phyloP scores from a whole-genome alignment of 768 basidiomycete species.

The Mycena galericulata region DNA sequence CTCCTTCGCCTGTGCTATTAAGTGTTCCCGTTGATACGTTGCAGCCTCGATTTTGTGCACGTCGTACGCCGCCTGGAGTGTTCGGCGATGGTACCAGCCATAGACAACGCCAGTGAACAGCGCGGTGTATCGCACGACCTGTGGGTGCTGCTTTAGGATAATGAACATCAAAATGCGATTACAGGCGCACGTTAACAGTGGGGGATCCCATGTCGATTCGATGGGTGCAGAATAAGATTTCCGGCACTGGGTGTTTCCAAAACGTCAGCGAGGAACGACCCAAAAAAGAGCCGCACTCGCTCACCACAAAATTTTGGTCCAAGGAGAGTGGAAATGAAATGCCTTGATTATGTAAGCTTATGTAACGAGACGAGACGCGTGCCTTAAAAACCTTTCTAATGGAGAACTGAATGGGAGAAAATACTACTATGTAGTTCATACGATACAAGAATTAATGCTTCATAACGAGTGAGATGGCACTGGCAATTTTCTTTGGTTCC shows the following conservation, averaged over 20 bases:
- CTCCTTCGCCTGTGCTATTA: constrained; percentile 89
- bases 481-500: constrained; percentile 48
- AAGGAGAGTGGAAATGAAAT: constrained; percentile 1
- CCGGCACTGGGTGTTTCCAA: neutral
- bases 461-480: neutral
- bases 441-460: neutral
- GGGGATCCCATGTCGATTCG: constrained; percentile 69
- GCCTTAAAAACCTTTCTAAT: too few species aligned
- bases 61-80: constrained; percentile 87
- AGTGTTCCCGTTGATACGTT: constrained; percentile 75
- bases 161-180: constrained; percentile 1
- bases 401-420: too few species aligned
- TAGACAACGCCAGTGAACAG: constrained; percentile 89
- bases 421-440: too few species aligned
- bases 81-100: constrained; percentile 92
- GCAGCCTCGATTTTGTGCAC: constrained; percentile 80
- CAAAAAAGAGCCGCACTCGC: neutral
- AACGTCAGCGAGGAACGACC: constrained; percentile 1
- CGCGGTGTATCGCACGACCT: constrained; percentile 97
- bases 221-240: constrained; percentile 14
- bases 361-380: too few species aligned
- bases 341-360: neutral
- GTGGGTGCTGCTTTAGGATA: constrained; percentile 17
- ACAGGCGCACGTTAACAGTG: constrained; percentile 75
- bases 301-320: constrained; percentile 27